A percentile compares a stretch with the other conserved stretches of the same genome.
phyloP scores from a whole-genome alignment of 148 eudicot species.

The Dianthus caryophyllus region DNA sequence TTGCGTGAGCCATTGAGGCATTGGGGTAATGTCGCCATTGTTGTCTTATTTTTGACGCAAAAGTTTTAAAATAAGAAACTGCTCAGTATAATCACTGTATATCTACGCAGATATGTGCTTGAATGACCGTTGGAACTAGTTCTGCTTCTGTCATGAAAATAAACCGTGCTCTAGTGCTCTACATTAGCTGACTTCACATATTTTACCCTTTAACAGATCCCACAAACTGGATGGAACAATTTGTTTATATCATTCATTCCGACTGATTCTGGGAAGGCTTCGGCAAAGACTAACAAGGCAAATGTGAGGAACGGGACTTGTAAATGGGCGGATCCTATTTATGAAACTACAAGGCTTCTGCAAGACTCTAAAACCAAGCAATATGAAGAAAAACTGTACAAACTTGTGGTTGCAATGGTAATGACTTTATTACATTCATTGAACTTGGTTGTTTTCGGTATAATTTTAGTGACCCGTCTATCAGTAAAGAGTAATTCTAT shows the following conservation, averaged over 20 bases:
- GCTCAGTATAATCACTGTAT: not conserved
- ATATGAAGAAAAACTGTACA: constrained; percentile 89
- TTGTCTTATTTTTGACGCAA: too few species aligned
- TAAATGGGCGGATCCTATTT: constrained; percentile 98
- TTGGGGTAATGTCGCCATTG: too few species aligned
- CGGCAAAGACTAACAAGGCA: constrained; percentile 91
- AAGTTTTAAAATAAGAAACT: not conserved
- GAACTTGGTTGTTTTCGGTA: not conserved
- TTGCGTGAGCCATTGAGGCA: too few species aligned
- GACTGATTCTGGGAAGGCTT: constrained; percentile 78
- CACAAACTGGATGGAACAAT: constrained; percentile 94
- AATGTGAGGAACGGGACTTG: constrained; percentile 93
- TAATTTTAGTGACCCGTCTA: not conserved
- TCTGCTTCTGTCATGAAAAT: not conserved
- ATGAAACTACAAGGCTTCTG: constrained; percentile 97
- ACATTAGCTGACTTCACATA: not conserved
- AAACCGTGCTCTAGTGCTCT: not conserved
- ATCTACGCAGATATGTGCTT: not conserved
- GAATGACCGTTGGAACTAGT: not conserved
- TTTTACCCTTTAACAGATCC: constrained; percentile 49
- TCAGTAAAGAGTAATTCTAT: too few species aligned
- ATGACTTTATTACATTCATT: constrained; percentile 7
- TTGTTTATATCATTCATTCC: constrained; percentile 83
- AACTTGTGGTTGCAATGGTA: constrained; percentile 94
- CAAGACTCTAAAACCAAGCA: constrained; percentile 79